Evolutionary conservation across 208 protist species (phyloP).

Genomic region (Jaenimonas drosophilae): DNA sequence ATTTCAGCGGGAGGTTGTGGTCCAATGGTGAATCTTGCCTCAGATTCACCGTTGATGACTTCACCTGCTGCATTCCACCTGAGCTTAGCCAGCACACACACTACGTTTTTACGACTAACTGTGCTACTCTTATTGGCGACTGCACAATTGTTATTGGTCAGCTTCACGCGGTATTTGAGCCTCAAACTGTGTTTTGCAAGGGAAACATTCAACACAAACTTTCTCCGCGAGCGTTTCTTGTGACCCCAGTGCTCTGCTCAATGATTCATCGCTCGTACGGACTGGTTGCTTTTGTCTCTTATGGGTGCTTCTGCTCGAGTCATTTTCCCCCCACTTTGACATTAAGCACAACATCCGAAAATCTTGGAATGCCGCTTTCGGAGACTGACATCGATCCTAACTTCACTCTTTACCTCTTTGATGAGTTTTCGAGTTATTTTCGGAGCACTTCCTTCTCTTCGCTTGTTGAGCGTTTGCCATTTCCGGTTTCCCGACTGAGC

Average conservation of each 20-base stretch:
- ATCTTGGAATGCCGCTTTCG: slow-evolving; percentile 9
- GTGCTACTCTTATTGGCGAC: slow-evolving; percentile 17
- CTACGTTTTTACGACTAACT: slow-evolving; percentile 10
- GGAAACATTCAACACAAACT: not conserved
- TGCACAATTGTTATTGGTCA: slow-evolving; percentile 15
- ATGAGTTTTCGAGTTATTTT: slow-evolving; percentile 6
- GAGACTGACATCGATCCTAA: slow-evolving; percentile 13
- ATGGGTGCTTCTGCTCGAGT: slow-evolving; percentile 15
- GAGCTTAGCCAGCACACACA: slow-evolving; percentile 1
- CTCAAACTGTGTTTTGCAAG: not conserved
- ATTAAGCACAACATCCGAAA: slow-evolving; percentile 8
- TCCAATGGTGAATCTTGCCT: slow-evolving; percentile 9
- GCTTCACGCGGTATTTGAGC: slow-evolving; percentile 2
- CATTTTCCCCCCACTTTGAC: slow-evolving; percentile 9
- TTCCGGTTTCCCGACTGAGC: slow-evolving; percentile 2
- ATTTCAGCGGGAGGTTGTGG: slow-evolving; percentile 1
- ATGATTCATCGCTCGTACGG: slow-evolving; percentile 18
- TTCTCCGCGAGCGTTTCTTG: not conserved
- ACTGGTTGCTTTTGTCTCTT: slow-evolving; percentile 16
- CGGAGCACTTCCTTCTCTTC: slow-evolving; percentile 8
- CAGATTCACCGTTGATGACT: slow-evolving; percentile 5
- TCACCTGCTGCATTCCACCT: slow-evolving; percentile 7
- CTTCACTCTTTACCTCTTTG: slow-evolving; percentile 14
- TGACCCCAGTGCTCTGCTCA: slow-evolving; percentile 19
- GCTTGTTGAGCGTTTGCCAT: slow-evolving; percentile 9